Evolutionary conservation across 768 basidiomycete genomes (phyloP).

Genomic region (Rhodosporidiobolus sp.): DNA sequence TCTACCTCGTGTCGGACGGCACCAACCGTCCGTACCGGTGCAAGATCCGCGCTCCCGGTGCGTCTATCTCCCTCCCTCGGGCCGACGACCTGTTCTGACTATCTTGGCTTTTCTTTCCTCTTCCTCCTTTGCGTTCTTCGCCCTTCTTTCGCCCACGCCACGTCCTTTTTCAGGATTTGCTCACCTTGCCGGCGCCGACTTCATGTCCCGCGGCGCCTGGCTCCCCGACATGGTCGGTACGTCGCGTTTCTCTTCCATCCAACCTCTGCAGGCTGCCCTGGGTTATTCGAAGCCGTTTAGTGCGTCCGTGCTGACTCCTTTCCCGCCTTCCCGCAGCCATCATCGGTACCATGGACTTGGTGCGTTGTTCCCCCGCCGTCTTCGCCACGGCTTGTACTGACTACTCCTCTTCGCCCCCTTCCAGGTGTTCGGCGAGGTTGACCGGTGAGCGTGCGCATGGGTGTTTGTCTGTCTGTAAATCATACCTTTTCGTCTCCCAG

Average conservation of each 20-base stretch:
- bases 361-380: too few relatives aligned
- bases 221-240: slow-evolving; percentile 26
- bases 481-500: background rate
- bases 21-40: slow-evolving; percentile 94
- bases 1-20: slow-evolving; percentile 97
- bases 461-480: too few relatives aligned
- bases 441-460: background rate
- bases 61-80: too few relatives aligned
- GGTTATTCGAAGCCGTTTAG: background rate
- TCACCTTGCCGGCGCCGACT: slow-evolving; percentile 90
- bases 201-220: slow-evolving; percentile 89
- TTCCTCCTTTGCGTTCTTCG: slow-evolving; percentile 92
- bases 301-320: background rate
- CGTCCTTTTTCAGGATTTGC: slow-evolving; percentile 11
- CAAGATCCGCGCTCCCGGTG: slow-evolving; percentile 56
- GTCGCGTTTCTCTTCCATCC: background rate
- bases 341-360: slow-evolving; percentile 74
- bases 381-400: too few relatives aligned
- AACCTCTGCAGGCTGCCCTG: background rate
- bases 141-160: slow-evolving; percentile 22
- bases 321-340: background rate
- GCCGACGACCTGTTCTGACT: slow-evolving; percentile 60
- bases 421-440: slow-evolving; percentile 46
- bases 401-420: too few relatives aligned
- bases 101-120: slow-evolving; percentile 79